Percentiles rank a stretch among this genome's conserved stretches.
phyloP scores from a whole-genome alignment of 2,329 filamentous ascomycete genomes.

The Elsinoe perseae region DNA sequence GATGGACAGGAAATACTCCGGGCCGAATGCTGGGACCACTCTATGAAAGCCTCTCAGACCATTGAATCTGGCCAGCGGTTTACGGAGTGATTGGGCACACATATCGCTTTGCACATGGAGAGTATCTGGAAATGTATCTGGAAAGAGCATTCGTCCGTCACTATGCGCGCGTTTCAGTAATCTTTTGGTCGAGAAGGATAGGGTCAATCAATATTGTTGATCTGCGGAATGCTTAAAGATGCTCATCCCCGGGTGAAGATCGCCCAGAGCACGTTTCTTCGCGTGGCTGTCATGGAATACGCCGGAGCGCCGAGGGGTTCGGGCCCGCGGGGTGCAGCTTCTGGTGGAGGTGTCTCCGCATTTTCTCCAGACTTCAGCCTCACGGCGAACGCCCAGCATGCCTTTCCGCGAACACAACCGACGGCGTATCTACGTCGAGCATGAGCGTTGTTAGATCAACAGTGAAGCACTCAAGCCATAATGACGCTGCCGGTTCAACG shows the following conservation, averaged over 20 bases:
- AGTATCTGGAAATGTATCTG: too few relatives aligned
- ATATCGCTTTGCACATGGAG: too few relatives aligned
- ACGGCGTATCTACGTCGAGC: too few relatives aligned
- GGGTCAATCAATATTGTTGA: neutral
- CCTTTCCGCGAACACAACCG: too few relatives aligned
- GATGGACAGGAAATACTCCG: slow-evolving; percentile 5
- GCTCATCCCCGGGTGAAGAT: neutral
- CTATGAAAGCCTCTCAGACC: slow-evolving; percentile 2
- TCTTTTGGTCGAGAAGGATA: neutral
- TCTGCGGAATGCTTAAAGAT: neutral
- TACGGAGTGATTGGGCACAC: neutral
- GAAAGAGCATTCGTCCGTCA: too few relatives aligned
- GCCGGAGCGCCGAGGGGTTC: neutral
- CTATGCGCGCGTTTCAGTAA: too few relatives aligned
- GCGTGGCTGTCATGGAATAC: neutral
- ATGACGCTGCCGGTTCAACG: too few relatives aligned
- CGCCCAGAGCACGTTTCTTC: neutral
- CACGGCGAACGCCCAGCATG: neutral
- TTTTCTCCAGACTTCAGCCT: neutral
- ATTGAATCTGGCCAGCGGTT: neutral
- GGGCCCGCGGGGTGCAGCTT: neutral
- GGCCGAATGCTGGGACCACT: neutral
- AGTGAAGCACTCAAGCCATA: too few relatives aligned
- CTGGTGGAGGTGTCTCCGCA: neutral
- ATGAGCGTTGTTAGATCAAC: too few relatives aligned